Evolutionary conservation across 208 protist species (phyloP), one percentile per base, ranked within the genome.

Genomic region (Trypanosoma avium): DNA sequence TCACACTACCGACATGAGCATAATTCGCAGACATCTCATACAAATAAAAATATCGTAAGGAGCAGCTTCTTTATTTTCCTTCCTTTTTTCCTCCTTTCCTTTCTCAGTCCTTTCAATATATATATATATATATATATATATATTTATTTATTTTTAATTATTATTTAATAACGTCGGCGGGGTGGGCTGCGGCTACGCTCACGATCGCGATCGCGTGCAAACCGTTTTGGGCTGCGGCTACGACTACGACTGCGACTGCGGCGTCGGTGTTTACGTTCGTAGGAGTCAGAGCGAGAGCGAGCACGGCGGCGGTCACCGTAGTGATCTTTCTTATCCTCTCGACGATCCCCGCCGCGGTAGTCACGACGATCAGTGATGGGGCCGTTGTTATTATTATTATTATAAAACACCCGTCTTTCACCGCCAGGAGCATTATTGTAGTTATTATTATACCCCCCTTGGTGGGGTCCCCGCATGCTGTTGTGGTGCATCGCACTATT

Each of bases 261-360:
- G 60, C 73, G 73, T 30, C 80, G 75, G 43, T 73, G 79, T 29
- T 67, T 55, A 49, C 58, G 63, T 42, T 73, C 76, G 30, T 88
- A 64, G 7, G 64, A 77, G 35, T 53, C 42, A 15, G 59, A 70
- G 6, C 46, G 70, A 43, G 60, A 64, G 30, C 68, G 60, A 5
- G 50, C 32, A 17, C 75, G 52, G 38, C 48, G 43, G 35, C 60
- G 45, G 45, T 63, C 62, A 7, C 10, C 7, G 22, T 52, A 38
- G 15, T 58, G 42, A 24, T 55, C 49, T 30, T 30, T 52, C 45
- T 62, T 57, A 30, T 65, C 48, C 46, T 59, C 59, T 27, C 64
- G 42, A 38, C 62, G 61, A n/a, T 63, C 33, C 42, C 49, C 19
- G 17, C 22, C 29, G 43, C 56, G 58, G 59, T 59, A 58, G 33